Evolutionary conservation across 2,329 filamentous ascomycete genomes (phyloP), one percentile per base, ranked within the genome.

Genomic region (Fusarium armeniacum): DNA sequence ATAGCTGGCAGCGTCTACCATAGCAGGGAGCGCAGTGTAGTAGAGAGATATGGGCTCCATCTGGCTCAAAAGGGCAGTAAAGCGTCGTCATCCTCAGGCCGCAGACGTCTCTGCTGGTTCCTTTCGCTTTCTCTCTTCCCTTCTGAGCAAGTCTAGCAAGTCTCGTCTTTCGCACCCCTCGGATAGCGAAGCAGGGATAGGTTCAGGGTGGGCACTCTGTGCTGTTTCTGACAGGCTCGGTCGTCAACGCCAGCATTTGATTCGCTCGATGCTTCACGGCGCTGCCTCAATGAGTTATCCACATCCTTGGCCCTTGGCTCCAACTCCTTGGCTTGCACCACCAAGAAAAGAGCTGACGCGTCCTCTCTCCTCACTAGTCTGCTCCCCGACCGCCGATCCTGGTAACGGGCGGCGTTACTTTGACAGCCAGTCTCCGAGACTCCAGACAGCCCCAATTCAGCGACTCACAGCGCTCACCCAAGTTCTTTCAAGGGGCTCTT

Each of bases 41-140:
- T 49, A 44, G 40, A 43, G 58, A 63, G 52, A 24, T 30, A 63
- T 67, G 57, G 53, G 45, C 65, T 54, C 71, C 58, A 71, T 64
- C 67, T 65, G 63, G 57, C 73, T 69, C 54, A 72, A 75, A 74
- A 41, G 58, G 72, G 73, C 53, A 71, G 65, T 62, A 65, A 62
- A 70, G 75, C 75, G 75, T 77, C 75, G 75, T 77, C 75, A 77
- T 76, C 74, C 73, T 69, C 64, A 75, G 71, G 71, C 74, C 72
- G 73, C 73, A 75, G 72, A 50, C 62, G 13, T 54, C 30, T 60
- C 54, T 49, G 33, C 38, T 62, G 44, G 60, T 65, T 64, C 61
- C 44, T 64, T 64, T 65, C 45, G 60, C 60, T 58, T 38, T 59
- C 38, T 58, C 38, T 28, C 49, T 51, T 40, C 24, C 35, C n/a